Evolutionary conservation across 352 stramenopile genomes (phyloP).

Genomic region (Phytophthora meadii): DNA sequence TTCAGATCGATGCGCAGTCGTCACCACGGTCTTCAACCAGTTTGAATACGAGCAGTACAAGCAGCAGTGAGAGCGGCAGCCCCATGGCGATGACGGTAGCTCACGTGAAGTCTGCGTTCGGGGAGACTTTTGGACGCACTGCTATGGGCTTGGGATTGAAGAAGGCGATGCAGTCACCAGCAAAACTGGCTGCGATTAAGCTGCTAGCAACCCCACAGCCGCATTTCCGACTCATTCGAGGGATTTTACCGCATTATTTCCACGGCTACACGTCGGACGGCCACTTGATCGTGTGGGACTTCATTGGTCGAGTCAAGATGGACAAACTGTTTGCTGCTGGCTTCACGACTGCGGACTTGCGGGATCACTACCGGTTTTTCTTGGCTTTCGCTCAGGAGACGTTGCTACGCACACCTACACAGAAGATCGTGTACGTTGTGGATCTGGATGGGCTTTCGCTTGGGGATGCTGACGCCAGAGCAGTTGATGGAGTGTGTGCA

Average conservation of each 20-base stretch:
- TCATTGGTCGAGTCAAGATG: slow-evolving; percentile 82
- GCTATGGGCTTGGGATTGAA: slow-evolving; percentile 57
- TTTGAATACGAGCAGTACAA: slow-evolving; percentile 43
- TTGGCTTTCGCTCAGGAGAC: slow-evolving; percentile 77
- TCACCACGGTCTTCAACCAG: slow-evolving; percentile 35
- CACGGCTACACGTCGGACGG: slow-evolving; percentile 77
- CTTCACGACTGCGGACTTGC: slow-evolving; percentile 77
- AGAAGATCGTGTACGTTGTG: slow-evolving; percentile 82
- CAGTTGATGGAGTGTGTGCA: slow-evolving; percentile 62
- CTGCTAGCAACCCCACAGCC: slow-evolving; percentile 62
- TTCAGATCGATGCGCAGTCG: slow-evolving; percentile 37
- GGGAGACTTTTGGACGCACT: slow-evolving; percentile 64
- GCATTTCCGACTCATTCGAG: slow-evolving; percentile 76
- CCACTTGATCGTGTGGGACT: slow-evolving; percentile 81
- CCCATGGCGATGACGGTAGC: slow-evolving; percentile 47
- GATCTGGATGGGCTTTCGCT: slow-evolving; percentile 82
- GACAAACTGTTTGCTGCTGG: slow-evolving; percentile 67
- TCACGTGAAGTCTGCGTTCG: slow-evolving; percentile 73
- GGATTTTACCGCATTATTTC: slow-evolving; percentile 78
- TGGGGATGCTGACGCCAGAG: slow-evolving; percentile 68
- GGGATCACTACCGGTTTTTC: slow-evolving; percentile 82
- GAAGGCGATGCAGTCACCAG: slow-evolving; percentile 32
- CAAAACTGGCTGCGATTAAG: slow-evolving; percentile 40
- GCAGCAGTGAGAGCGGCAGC: slow-evolving; percentile 38
- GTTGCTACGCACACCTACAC: slow-evolving; percentile 57